Percentiles rank a stretch among this genome's conserved stretches.
phyloP scores from a whole-genome alignment of 257 asterid genomes.

The Solanum virginianum region DNA sequence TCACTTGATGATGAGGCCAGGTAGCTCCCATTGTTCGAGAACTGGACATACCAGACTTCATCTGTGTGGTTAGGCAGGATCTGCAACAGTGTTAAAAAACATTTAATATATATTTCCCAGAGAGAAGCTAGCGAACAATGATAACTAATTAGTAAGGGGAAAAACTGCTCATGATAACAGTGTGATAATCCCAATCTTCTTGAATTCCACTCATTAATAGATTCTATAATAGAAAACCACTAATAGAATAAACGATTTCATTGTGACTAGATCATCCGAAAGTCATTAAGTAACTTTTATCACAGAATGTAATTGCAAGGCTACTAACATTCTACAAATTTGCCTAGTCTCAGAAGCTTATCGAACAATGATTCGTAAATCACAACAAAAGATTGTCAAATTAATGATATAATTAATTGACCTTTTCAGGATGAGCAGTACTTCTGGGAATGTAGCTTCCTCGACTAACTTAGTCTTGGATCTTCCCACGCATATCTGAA shows the following conservation, averaged over 20 bases:
- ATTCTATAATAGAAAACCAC: not conserved
- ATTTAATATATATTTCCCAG: not conserved
- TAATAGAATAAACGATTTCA: not conserved
- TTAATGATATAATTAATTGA: not conserved
- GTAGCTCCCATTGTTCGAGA: constrained; percentile 66
- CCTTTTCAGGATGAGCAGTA: not conserved
- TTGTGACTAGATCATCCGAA: not conserved
- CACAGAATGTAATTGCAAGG: not conserved
- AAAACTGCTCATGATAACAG: not conserved
- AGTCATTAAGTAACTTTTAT: not conserved
- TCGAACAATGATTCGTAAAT: not conserved
- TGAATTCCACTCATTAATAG: not conserved
- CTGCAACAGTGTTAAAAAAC: constrained; percentile 28
- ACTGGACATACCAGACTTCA: constrained; percentile 96
- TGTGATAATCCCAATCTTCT: not conserved
- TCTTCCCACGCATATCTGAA: not conserved
- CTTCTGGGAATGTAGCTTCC: not conserved
- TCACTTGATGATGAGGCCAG: constrained; percentile 85
- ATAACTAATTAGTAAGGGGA: not conserved
- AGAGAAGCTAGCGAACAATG: not conserved
- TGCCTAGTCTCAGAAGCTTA: not conserved
- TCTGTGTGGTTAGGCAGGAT: constrained; percentile 53
- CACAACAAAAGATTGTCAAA: not conserved
- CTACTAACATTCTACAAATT: not conserved
- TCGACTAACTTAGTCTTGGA: not conserved